Evolutionary conservation across 208 protist species (phyloP).

Genomic region (Leishmania major): DNA sequence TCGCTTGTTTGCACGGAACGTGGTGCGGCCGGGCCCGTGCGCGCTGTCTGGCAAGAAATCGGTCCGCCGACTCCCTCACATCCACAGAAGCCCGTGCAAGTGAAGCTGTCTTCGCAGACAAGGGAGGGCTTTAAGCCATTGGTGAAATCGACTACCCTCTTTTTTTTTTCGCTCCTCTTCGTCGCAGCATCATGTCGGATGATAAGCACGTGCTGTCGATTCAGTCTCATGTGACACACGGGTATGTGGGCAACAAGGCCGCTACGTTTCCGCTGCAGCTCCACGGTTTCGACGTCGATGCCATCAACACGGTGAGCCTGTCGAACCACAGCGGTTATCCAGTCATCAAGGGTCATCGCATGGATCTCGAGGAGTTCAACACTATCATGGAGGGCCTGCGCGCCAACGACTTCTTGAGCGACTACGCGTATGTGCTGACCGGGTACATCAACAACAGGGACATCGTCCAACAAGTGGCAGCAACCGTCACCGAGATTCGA

Average conservation of each 20-base stretch:
- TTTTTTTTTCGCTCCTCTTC: not conserved
- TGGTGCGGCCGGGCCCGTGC: not conserved
- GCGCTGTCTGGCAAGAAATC: not conserved
- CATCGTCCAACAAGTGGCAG: slow-evolving; percentile 67
- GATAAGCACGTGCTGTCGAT: slow-evolving; percentile 91
- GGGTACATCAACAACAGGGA: slow-evolving; percentile 94
- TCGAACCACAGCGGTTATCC: slow-evolving; percentile 96
- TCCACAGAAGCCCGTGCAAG: not conserved
- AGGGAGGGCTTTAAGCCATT: not conserved
- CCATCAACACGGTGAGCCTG: slow-evolving; percentile 95
- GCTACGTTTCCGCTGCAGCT: slow-evolving; percentile 95
- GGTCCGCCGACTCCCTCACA: not conserved
- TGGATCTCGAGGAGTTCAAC: slow-evolving; percentile 79
- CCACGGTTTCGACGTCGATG: slow-evolving; percentile 95
- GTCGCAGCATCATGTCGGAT: slow-evolving; percentile 12
- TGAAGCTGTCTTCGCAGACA: not conserved
- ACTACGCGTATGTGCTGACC: slow-evolving; percentile 92
- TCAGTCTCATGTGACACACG: slow-evolving; percentile 95
- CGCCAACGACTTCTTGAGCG: slow-evolving; percentile 77
- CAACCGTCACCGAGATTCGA: slow-evolving; percentile 70
- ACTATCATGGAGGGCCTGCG: slow-evolving; percentile 86
- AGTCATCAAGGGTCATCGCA: slow-evolving; percentile 86
- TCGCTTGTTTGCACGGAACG: not conserved
- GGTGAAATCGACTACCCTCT: too few relatives aligned
- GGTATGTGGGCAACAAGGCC: slow-evolving; percentile 97